Evolutionary conservation across 2,329 filamentous ascomycete species (phyloP), one percentile per base, ranked within the genome.

Genomic region (Cladosporium austrohemisphaericum): DNA sequence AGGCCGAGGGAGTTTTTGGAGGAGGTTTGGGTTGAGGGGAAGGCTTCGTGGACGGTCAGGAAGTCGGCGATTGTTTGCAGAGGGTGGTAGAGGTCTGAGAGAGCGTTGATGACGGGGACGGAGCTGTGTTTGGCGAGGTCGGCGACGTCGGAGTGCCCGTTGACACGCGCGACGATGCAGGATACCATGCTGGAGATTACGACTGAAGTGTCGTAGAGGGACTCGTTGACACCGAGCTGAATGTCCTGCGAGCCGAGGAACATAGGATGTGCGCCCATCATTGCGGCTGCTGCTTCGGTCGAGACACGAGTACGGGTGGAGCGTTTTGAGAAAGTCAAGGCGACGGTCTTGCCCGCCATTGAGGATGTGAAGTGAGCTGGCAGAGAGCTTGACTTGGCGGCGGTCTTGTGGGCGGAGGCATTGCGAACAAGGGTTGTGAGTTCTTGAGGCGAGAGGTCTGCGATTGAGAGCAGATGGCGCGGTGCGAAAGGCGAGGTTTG

Each of bases 311-410:
- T 98, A 52, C 93, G 82, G 10, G 93, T 98, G 61, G 87, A 94
- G 58, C 91, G 84, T 74, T 98, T 98, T 77, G 80, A 94, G 76
- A 98, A 98, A 77, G 94, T 88, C 83, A 98, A 86, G 57, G 93
- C 92, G 25, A 98, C 81, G 0, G 90, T 91, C 69, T 88, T 83
- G 45, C 88, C 87, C 1, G 79, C 71, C 55, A 98, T 72, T 9
- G 80, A 74, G 32, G 77, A 76, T 47, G 77, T 72, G 48, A 94
- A 72, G 35, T 76, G 72, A 43, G 73, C 67, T 3, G 85, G 81
- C 47, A 78, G 74, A 19, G 45, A 35, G 37, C 81, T 80, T 16
- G 81, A 79, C 68, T 94, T 95, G 73, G 92, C 81, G 49, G 81
- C 76, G 48, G 79, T 70, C 70, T 97, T 97, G 73, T 88, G 81